Base-by-base conservation (phyloP, 2,329 filamentous ascomycete species). In the Geosmithia morbida region DNA sequence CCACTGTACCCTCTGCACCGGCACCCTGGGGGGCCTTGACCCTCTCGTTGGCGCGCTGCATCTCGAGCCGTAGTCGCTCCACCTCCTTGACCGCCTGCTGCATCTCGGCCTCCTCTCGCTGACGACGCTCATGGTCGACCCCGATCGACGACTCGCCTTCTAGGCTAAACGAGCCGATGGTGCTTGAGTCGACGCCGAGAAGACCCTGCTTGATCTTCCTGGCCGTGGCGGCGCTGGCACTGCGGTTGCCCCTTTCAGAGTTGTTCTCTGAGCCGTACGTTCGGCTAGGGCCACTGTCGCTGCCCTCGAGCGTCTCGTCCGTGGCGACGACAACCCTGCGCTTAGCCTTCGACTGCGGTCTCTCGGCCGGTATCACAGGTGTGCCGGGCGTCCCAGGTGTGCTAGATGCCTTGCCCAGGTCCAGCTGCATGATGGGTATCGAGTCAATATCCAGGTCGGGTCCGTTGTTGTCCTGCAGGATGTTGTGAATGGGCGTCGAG, bases 351-450 rank as follows among this genome's bases (percentile, higher is more conserved):
- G 67, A 61, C 37, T 60, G 48, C 45, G 61, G 55, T 48, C 59
- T 53, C 55, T 62, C 58, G 51, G 64, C 55, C 51, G 63, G 53
- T 50, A 59, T 49, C 22, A 11, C 33, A 17, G 45, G 17, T 10
- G 45, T 26, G 37, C n/a, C 19, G 39, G 45, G 33, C 13, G 33
- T 37, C 4, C n/a, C 45, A 22, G 57, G 49, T 14, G 58, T 51
- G 45, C 50, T 55, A 46, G 53, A 54, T 8, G 73, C 61, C 50
- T 74, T 75, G 30, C 82, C 81, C 7, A 96, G 74, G 51, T 94
- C 82, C 44, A 98, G 73, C 59, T 94, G 81, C 80, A 98, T 92
- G 56, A 98, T 90, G 2, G 92, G 92, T 56, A 98, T 98, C 2
- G 87, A 79, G 63, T 98, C 92, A 42, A 98, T 83, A 59, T 98